These are phyloP conservation scores for Emergomyces orientalis DNA, from an alignment of 2,329 filamentous ascomycete species.

Conservation along the genomic window DNA sequence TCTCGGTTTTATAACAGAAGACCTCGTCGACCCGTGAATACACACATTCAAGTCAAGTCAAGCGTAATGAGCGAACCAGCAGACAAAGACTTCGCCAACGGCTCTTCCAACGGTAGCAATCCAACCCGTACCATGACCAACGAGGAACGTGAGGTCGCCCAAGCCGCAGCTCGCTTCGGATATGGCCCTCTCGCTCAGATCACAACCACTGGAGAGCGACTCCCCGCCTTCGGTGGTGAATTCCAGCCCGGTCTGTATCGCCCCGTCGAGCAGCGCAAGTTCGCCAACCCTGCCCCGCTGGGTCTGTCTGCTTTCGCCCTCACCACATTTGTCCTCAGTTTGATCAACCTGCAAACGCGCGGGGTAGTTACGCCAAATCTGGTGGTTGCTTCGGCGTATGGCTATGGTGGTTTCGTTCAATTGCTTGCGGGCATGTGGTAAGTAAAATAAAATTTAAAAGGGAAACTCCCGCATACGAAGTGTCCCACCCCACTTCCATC, in stretches of 20 bases:
- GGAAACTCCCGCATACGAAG: not conserved
- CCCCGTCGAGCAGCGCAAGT: conserved; percentile 55
- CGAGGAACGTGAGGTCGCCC: conserved; percentile 38
- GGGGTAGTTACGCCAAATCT: conserved; percentile 54
- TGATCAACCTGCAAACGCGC: conserved; percentile 60
- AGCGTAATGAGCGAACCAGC: conserved; percentile 1
- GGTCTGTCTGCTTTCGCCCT: conserved; percentile 71
- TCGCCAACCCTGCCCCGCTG: conserved; percentile 70
- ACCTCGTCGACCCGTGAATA: not conserved
- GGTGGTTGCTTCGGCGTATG: conserved; percentile 59
- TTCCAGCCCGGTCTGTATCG: conserved; percentile 63
- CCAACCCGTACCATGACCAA: conserved; percentile 28
- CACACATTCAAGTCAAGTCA: not conserved
- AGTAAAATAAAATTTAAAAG: conserved; percentile 18
- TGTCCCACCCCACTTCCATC: not conserved
- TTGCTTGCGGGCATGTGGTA: conserved; percentile 81
- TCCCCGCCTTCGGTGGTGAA: conserved; percentile 60
- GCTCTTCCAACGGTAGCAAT: not conserved
- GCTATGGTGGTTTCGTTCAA: conserved; percentile 70
- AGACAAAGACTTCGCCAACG: conserved; percentile 7
- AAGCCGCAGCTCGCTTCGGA: conserved; percentile 39
- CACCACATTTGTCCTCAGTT: conserved; percentile 70
- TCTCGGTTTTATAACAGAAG: not conserved
- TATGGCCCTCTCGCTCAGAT: conserved; percentile 45
- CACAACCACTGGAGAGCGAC: conserved; percentile 37